Evolutionary conservation across 495 filamentous ascomycete species (phyloP).

Genomic region (Podospora australis): DNA sequence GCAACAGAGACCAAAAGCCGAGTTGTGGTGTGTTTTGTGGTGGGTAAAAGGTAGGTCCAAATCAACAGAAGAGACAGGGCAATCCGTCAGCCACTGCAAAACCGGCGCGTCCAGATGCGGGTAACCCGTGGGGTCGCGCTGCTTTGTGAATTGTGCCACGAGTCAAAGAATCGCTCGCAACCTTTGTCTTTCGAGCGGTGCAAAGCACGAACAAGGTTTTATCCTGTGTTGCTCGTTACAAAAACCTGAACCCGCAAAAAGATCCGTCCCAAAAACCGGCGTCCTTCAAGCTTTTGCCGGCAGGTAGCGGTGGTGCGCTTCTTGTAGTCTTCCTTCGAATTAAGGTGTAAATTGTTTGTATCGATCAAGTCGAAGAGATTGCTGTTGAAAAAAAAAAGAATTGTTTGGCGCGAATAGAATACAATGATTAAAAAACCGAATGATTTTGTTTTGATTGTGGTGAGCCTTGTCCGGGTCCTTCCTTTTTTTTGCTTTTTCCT

Average conservation of each 20-base stretch:
- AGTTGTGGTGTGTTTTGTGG: background rate
- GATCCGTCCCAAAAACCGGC: background rate
- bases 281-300: background rate
- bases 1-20: no score
- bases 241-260: background rate
- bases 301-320: background rate
- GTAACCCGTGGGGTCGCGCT: background rate
- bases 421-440: slow-evolving; percentile 39
- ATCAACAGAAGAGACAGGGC: background rate
- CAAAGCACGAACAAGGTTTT: slow-evolving; percentile 4
- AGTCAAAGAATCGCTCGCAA: slow-evolving; percentile 11
- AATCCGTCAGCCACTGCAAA: no score
- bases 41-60: background rate
- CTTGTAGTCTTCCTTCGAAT: slow-evolving; percentile 1
- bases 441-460: slow-evolving; percentile 13
- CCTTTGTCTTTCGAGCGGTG: background rate
- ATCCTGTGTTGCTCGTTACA: slow-evolving; percentile 1
- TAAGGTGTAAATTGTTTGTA: slow-evolving; percentile 4
- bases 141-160: background rate
- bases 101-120: slow-evolving; percentile 7
- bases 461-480: slow-evolving; percentile 17
- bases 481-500: slow-evolving; percentile 15
- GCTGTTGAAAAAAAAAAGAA: slow-evolving; percentile 5
- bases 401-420: slow-evolving; percentile 32
- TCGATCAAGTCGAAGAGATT: background rate